phyloP scores from a whole-genome alignment of 768 basidiomycete species.

The Termitomyces sp. region DNA sequence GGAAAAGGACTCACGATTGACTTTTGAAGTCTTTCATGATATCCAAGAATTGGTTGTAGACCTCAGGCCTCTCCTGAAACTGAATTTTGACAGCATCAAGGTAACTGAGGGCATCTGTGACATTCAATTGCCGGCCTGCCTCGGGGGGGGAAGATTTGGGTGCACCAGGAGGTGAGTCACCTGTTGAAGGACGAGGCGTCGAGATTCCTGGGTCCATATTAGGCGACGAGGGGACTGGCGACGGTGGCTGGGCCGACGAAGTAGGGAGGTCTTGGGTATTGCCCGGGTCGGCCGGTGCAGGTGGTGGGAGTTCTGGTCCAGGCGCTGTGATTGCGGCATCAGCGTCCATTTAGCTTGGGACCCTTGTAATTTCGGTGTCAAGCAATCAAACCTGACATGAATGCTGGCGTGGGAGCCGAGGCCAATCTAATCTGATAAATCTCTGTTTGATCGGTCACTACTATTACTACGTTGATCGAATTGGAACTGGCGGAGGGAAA shows the following conservation, averaged over 20 bases:
- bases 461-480: neutral
- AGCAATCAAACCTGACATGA: slow-evolving; percentile 10
- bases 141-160: slow-evolving; percentile 29
- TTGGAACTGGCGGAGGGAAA: slow-evolving; percentile 40
- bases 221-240: slow-evolving; percentile 1
- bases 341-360: slow-evolving; percentile 16
- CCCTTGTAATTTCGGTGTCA: slow-evolving; percentile 7
- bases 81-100: slow-evolving; percentile 92
- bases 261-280: slow-evolving; percentile 6
- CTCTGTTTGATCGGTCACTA: neutral
- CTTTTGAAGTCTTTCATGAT: slow-evolving; percentile 99
- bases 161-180: slow-evolving; percentile 20
- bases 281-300: slow-evolving; percentile 8
- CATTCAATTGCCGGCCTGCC: slow-evolving; percentile 70
- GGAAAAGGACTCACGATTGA: slow-evolving; percentile 60
- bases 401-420: slow-evolving; percentile 12
- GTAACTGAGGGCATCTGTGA: slow-evolving; percentile 90
- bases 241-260: slow-evolving; percentile 1
- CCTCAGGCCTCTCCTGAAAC: slow-evolving; percentile 86
- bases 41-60: slow-evolving; percentile 91
- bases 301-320: slow-evolving; percentile 16
- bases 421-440: slow-evolving; percentile 13
- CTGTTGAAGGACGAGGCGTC: slow-evolving; percentile 34
- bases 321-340: slow-evolving; percentile 17
- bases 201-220: slow-evolving; percentile 11